phyloP scores from a whole-genome alignment of 2,329 filamentous ascomycete genomes.

The Aureobasidium subglaciale region DNA sequence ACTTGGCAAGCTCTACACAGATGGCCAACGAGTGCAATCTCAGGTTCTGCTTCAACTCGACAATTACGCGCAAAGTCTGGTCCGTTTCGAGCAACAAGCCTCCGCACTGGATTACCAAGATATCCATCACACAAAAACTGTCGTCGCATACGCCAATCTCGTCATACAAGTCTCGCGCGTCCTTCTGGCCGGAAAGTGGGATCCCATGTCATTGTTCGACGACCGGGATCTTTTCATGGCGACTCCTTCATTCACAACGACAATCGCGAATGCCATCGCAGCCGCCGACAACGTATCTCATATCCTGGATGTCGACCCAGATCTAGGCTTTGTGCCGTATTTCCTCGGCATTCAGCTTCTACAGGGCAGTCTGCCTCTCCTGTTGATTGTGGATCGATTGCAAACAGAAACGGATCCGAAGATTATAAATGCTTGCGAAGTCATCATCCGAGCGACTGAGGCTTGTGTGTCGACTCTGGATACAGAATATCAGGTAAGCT shows the following conservation, averaged over 20 bases:
- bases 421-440: slow-evolving; percentile 14
- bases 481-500: slow-evolving; percentile 11
- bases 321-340: slow-evolving; percentile 13
- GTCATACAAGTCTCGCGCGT: slow-evolving; percentile 13
- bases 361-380: slow-evolving; percentile 12
- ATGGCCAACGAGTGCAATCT: slow-evolving; percentile 11
- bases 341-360: slow-evolving; percentile 13
- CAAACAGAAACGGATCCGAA: slow-evolving; percentile 14
- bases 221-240: slow-evolving; percentile 16
- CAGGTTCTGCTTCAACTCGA: slow-evolving; percentile 11
- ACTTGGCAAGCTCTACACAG: slow-evolving; percentile 8
- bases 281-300: slow-evolving; percentile 12
- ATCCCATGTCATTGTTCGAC: slow-evolving; percentile 13
- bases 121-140: slow-evolving; percentile 13
- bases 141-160: slow-evolving; percentile 12
- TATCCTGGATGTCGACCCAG: slow-evolving; percentile 12
- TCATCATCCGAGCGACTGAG: slow-evolving; percentile 15
- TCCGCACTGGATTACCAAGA: slow-evolving; percentile 9
- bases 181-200: slow-evolving; percentile 13
- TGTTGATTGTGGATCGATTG: slow-evolving; percentile 15
- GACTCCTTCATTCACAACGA: slow-evolving; percentile 13
- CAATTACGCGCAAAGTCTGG: slow-evolving; percentile 13
- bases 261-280: slow-evolving; percentile 13
- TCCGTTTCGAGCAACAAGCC: slow-evolving; percentile 11
- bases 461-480: slow-evolving; percentile 14